Conservation (phyloP, 352 stramenopile genomes). For the Lagenidium giganteum region DNA sequence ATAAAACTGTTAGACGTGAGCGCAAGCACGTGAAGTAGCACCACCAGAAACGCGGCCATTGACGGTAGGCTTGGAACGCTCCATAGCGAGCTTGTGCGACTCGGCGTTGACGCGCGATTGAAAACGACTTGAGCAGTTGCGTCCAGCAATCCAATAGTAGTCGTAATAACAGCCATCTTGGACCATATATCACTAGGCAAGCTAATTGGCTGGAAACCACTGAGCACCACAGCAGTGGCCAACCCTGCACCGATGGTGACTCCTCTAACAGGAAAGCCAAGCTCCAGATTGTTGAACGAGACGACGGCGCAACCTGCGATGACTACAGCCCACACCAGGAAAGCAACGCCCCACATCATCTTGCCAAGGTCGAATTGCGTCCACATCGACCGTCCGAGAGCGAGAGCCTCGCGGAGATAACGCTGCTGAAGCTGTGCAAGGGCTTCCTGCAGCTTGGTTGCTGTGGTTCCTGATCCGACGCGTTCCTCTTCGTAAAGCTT, state of each 20-base stretch:
- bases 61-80: background rate
- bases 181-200: conserved; percentile 10
- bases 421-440: conserved; percentile 33
- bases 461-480: conserved; percentile 16
- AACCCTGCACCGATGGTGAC: too few species aligned
- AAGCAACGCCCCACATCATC: conserved; percentile 59
- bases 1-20: conserved; percentile 87
- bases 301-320: background rate
- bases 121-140: background rate
- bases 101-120: too few species aligned
- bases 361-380: conserved; percentile 82
- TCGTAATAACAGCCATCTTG: conserved; percentile 1
- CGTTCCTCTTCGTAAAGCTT: conserved; percentile 19
- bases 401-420: conserved; percentile 63
- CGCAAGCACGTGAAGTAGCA: conserved; percentile 56
- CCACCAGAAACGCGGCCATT: conserved; percentile 29
- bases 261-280: too few species aligned
- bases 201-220: too few species aligned
- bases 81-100: too few species aligned
- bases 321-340: conserved; percentile 17
- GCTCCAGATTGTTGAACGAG: background rate
- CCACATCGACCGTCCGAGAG: conserved; percentile 73
- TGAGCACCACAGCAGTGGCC: too few species aligned
- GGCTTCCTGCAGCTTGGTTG: conserved; percentile 27
- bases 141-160: conserved; percentile 5